phyloP scores from a whole-genome alignment of 2,329 filamentous ascomycete species.

The Talaromyces albobiverticillius region DNA sequence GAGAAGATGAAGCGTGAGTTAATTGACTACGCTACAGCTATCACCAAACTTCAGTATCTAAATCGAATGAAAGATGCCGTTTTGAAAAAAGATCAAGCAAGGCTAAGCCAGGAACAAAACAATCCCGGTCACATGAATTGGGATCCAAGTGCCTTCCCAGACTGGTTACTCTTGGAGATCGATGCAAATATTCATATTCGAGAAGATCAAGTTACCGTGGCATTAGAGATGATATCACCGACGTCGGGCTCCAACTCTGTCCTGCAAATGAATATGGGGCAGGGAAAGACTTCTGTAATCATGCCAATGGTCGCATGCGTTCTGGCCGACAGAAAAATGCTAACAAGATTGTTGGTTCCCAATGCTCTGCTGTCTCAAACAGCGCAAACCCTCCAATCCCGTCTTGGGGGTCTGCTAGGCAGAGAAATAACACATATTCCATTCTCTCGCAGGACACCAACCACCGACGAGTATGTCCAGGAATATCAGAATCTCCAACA shows the following conservation, averaged over 20 bases:
- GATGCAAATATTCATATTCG: constrained; percentile 64
- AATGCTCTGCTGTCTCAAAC: constrained; percentile 63
- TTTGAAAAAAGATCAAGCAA: constrained; percentile 26
- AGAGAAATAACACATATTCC: constrained; percentile 57
- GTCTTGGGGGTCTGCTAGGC: constrained; percentile 56
- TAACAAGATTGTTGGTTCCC: constrained; percentile 59
- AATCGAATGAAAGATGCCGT: constrained; percentile 41
- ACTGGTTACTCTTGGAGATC: constrained; percentile 67
- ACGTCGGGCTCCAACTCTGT: constrained; percentile 55
- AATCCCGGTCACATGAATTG: constrained; percentile 58
- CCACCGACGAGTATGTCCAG: constrained; percentile 26
- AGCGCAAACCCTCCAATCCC: constrained; percentile 53
- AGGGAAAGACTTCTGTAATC: constrained; percentile 69
- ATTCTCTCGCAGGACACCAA: constrained; percentile 52
- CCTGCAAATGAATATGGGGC: constrained; percentile 66
- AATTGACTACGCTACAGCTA: constrained; percentile 37
- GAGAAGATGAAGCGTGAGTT: constrained; percentile 36
- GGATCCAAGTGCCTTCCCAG: constrained; percentile 52
- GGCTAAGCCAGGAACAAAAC: constrained; percentile 41
- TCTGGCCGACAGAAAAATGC: constrained; percentile 49
- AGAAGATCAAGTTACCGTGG: constrained; percentile 61
- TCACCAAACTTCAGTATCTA: constrained; percentile 44
- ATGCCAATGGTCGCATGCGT: constrained; percentile 60
- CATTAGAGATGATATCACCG: constrained; percentile 58
- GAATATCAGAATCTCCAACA: constrained; percentile 39